A percentile compares a stretch with the other conserved stretches of the same genome.
phyloP scores from a whole-genome alignment of 2,329 filamentous ascomycete genomes.

The Fusarium continuum region DNA sequence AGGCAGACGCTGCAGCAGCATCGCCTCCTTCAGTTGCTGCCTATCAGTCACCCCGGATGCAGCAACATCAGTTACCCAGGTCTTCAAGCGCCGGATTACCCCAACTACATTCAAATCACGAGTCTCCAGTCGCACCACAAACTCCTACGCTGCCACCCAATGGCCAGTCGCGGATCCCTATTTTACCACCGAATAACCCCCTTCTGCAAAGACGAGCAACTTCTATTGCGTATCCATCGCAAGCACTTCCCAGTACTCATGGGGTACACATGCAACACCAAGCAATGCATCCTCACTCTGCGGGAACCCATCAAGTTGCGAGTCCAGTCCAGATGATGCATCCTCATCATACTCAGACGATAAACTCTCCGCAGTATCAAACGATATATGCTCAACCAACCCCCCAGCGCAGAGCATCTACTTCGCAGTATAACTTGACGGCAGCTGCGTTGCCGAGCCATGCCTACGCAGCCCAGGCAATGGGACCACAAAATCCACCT shows the following conservation, averaged over 20 bases:
- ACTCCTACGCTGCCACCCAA: slow-evolving; percentile 9
- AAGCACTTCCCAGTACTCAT: slow-evolving; percentile 7
- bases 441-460: slow-evolving; percentile 1
- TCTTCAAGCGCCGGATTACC: slow-evolving; percentile 10
- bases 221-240: slow-evolving; percentile 24
- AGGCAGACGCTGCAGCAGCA: neutral
- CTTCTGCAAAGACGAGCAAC: slow-evolving; percentile 21
- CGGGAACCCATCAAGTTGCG: slow-evolving; percentile 1
- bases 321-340: slow-evolving; percentile 2
- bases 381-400: slow-evolving; percentile 1
- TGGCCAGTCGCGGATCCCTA: neutral
- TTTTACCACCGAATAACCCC: slow-evolving; percentile 6
- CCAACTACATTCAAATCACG: neutral
- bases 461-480: neutral
- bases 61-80: slow-evolving; percentile 1
- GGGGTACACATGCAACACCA: neutral
- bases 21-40: neutral
- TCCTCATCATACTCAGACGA: slow-evolving; percentile 2
- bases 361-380: slow-evolving; percentile 17
- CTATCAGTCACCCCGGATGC: slow-evolving; percentile 16
- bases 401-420: slow-evolving; percentile 4
- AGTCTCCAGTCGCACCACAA: slow-evolving; percentile 9
- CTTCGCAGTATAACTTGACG: neutral
- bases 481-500: neutral
- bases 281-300: slow-evolving; percentile 1